Evolutionary conservation across 306 rosid genomes (phyloP), one percentile per base, ranked within the genome.

Genomic region (Betula pendula): DNA sequence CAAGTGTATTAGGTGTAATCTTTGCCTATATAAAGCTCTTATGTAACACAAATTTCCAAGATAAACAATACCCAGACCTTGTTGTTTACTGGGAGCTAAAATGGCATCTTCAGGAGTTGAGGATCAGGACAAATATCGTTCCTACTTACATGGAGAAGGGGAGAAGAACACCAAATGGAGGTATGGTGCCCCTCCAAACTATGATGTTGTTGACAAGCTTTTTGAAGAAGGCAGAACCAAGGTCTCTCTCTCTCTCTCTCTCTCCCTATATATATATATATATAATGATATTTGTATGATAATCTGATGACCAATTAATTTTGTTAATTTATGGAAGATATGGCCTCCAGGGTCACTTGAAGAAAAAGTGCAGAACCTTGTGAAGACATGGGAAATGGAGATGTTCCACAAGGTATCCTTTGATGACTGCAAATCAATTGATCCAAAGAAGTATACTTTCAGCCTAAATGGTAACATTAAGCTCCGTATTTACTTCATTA

Each of bases 321-420:
- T 1, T 35, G n/a, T 51, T 38, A 5, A 38, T 38, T 42, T 19
- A n/a, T 78, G 56, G 17, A 66, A 89, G 94, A 80, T 84, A 76
- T 91, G 97, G 94, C 83, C 94, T 58, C 72, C 84, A 1, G 92
- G 92, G 2, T 89, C 92, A 60, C 76, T 86, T 27, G 97, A 89
- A 78, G 89, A 86, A 68, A 45, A 80, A 48, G 97, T 88, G 47
- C 92, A 91, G 82, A 86, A 65, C 81, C 66, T 85, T 15, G 79
- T 88, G 0, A 88, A 90, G 83, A 72, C 63, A 43, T 90, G 93
- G 91, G 94, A 91, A 67, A 85, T 89, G 92, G 94, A 91, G 83
- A 3, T 75, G 38, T 86, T 83, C 73, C 73, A 89, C 70, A 89
- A 91, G 71, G 52, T 17, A 20, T 74, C 70, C 51, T 16, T 20